phyloP scores from a whole-genome alignment of 805 yeast genomes.

The Ogataea degrootiae region DNA sequence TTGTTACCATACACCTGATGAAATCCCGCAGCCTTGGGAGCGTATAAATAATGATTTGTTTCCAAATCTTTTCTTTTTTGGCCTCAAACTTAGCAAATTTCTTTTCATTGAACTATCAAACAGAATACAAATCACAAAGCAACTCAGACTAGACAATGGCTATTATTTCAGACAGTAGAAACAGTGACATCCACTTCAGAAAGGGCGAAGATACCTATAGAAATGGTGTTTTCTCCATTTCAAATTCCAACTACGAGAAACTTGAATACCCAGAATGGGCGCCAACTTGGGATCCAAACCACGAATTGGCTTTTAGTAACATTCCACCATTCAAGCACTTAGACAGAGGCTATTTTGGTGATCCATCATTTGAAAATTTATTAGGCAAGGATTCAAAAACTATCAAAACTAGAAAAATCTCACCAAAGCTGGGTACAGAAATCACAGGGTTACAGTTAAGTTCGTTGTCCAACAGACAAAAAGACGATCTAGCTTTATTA shows the following conservation, averaged over 20 bases:
- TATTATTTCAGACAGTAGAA: conserved; percentile 13
- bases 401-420: conserved; percentile 36
- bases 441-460: conserved; percentile 58
- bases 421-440: conserved; percentile 71
- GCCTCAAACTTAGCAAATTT: too few species aligned
- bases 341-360: conserved; percentile 69
- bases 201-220: conserved; percentile 47
- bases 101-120: too few species aligned
- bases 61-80: too few species aligned
- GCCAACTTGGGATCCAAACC: conserved; percentile 65
- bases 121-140: not conserved
- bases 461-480: conserved; percentile 45
- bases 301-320: conserved; percentile 34
- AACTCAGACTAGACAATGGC: conserved; percentile 1
- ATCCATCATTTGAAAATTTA: conserved; percentile 48
- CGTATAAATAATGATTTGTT: too few species aligned
- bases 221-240: conserved; percentile 44
- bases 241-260: conserved; percentile 35
- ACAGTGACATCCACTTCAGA: conserved; percentile 41
- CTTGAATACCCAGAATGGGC: conserved; percentile 50
- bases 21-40: too few species aligned
- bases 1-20: too few species aligned
- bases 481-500: conserved; percentile 63
- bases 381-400: conserved; percentile 26
- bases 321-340: conserved; percentile 47